A percentile compares a stretch with the other conserved stretches of the same genome.
Conservation (phyloP, 495 filamentous ascomycete genomes). For the Trichoderma orchidacearum region DNA sequence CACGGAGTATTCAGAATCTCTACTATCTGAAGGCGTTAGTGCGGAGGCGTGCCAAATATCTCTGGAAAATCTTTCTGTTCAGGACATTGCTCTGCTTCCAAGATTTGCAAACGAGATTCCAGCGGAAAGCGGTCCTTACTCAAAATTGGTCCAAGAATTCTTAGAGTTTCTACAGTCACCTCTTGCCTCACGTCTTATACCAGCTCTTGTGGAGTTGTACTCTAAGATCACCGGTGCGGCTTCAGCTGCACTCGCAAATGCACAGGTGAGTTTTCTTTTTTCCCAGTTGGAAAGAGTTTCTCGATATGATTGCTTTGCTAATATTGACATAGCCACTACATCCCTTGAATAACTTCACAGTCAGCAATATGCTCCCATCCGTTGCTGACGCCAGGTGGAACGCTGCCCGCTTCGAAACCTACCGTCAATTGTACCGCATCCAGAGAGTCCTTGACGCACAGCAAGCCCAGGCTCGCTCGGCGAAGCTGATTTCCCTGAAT, state of each 20-base stretch:
- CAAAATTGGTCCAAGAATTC: background rate
- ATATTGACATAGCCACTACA: slow-evolving; percentile 36
- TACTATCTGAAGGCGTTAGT: background rate
- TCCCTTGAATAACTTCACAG: slow-evolving; percentile 48
- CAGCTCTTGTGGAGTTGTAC: background rate
- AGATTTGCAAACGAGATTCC: slow-evolving; percentile 13
- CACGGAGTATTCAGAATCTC: background rate
- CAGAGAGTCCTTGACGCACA: slow-evolving; percentile 15
- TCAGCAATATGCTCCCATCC: slow-evolving; percentile 23
- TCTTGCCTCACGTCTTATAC: background rate
- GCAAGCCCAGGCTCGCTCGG: slow-evolving; percentile 16
- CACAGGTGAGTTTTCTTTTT: slow-evolving; percentile 9
- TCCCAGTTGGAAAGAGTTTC: too few species aligned
- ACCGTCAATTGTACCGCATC: background rate
- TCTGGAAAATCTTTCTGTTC: slow-evolving; percentile 42
- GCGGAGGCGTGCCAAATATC: slow-evolving; percentile 8
- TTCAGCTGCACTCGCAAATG: slow-evolving; percentile 6
- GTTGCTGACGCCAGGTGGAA: background rate
- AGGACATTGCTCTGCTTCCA: slow-evolving; percentile 32
- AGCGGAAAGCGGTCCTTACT: background rate
- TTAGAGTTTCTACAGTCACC: background rate
- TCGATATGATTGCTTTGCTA: slow-evolving; percentile 10
- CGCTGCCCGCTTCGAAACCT: background rate
- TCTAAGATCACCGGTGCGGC: background rate
- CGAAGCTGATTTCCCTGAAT: slow-evolving; percentile 50